Evolutionary conservation across 805 yeast species (phyloP).

Genomic region (Kodamaea hsintzibuensis): DNA sequence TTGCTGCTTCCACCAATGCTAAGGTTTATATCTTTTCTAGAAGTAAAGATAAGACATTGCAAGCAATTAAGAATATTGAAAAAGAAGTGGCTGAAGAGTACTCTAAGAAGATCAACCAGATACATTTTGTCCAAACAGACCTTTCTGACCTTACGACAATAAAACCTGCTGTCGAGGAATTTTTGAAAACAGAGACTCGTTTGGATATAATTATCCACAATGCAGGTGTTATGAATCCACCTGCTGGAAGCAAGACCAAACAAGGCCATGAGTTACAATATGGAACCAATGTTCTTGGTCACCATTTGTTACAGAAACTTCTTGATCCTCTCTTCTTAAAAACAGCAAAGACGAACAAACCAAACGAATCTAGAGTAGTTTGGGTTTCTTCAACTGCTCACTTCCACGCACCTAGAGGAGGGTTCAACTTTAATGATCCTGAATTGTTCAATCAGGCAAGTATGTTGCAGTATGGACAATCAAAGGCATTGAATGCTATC

Average conservation of each 20-base stretch:
- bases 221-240: conserved; percentile 26
- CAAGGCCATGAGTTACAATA: conserved; percentile 50
- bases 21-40: conserved; percentile 40
- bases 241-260: conserved; percentile 32
- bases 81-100: conserved; percentile 20
- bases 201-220: conserved; percentile 18
- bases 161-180: conserved; percentile 27
- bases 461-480: conserved; percentile 37
- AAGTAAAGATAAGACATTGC: conserved; percentile 16
- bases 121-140: conserved; percentile 9
- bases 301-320: conserved; percentile 21
- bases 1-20: conserved; percentile 29
- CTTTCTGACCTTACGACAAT: conserved; percentile 13
- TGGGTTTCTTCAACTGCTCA: conserved; percentile 48
- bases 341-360: conserved; percentile 26
- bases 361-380: conserved; percentile 37
- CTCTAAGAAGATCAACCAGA: conserved; percentile 9
- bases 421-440: conserved; percentile 34
- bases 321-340: conserved; percentile 39
- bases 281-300: conserved; percentile 43
- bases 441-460: too few species aligned
- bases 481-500: conserved; percentile 40
- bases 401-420: conserved; percentile 25
- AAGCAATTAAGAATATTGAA: conserved; percentile 23
- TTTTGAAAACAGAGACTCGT: conserved; percentile 10